Percentiles rank a stretch among this genome's conserved stretches.
Evolutionary conservation across 805 yeast species (phyloP).

Genomic region (Teunomyces pallodes): DNA sequence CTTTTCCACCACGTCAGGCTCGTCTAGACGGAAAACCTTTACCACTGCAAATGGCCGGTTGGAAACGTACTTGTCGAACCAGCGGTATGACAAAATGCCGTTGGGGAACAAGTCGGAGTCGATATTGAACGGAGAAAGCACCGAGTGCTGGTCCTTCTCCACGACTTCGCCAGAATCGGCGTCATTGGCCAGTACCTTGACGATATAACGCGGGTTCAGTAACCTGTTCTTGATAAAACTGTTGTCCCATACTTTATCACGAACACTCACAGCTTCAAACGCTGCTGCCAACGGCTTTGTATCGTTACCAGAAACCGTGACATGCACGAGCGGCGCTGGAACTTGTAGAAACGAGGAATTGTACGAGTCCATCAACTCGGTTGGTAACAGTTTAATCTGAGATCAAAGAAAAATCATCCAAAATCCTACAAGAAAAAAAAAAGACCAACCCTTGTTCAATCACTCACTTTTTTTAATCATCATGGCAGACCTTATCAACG

Average conservation of each 20-base stretch:
- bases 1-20: slow-evolving; percentile 8
- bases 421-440: background rate
- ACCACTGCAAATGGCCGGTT: slow-evolving; percentile 34
- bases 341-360: slow-evolving; percentile 25
- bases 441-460: too few relatives aligned
- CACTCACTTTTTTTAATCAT: background rate
- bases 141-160: slow-evolving; percentile 21
- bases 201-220: slow-evolving; percentile 30
- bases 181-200: slow-evolving; percentile 10
- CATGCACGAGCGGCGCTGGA: slow-evolving; percentile 33
- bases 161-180: slow-evolving; percentile 1
- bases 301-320: background rate
- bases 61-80: slow-evolving; percentile 35
- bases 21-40: slow-evolving; percentile 15
- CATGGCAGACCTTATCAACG: slow-evolving; percentile 85
- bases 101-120: slow-evolving; percentile 28
- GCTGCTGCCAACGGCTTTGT: background rate
- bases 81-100: slow-evolving; percentile 26
- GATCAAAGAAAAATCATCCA: background rate
- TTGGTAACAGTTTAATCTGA: background rate
- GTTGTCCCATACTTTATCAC: slow-evolving; percentile 33
- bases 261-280: background rate
- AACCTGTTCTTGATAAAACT: slow-evolving; percentile 34
- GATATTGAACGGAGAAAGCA: slow-evolving; percentile 35
- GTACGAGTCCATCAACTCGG: slow-evolving; percentile 31